A percentile compares a stretch with the other conserved stretches of the same genome.
Conservation (phyloP, 2,329 filamentous ascomycete species). For the Venturiaceae sp. region DNA sequence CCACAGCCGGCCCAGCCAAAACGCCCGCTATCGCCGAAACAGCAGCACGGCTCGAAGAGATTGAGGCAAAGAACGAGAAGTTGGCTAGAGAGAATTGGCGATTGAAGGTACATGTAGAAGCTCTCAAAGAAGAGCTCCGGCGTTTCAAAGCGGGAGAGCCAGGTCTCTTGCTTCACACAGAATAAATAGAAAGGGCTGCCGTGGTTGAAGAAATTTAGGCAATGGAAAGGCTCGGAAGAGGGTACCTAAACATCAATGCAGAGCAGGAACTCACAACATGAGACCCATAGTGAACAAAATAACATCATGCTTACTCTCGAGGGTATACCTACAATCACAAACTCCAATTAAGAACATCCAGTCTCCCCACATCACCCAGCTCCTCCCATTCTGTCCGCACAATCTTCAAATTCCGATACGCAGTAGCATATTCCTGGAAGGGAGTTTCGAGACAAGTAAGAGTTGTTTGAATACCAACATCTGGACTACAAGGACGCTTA, state of each 20-base stretch:
- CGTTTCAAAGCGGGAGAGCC: not conserved
- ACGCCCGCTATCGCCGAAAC: not conserved
- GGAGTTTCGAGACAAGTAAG: not conserved
- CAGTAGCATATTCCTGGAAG: not conserved
- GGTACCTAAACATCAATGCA: not conserved
- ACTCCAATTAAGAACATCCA: not conserved
- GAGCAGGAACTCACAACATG: not conserved
- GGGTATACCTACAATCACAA: not conserved
- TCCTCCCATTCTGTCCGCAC: not conserved
- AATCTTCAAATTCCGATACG: not conserved
- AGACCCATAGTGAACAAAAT: too few relatives aligned
- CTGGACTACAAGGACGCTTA: not conserved
- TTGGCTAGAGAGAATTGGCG: not conserved
- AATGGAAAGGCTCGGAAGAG: not conserved
- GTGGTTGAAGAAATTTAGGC: not conserved
- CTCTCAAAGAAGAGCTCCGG: not conserved
- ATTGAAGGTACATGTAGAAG: not conserved
- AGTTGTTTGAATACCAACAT: not conserved
- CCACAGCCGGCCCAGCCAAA: not conserved
- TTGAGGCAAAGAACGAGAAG: not conserved
- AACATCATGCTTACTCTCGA: not conserved
- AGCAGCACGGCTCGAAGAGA: not conserved
- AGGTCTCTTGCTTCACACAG: not conserved
- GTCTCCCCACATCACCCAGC: not conserved
- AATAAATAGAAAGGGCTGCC: too few relatives aligned